phyloP scores from a whole-genome alignment of 805 yeast species.

The Monosporozyma yasuniensis region DNA sequence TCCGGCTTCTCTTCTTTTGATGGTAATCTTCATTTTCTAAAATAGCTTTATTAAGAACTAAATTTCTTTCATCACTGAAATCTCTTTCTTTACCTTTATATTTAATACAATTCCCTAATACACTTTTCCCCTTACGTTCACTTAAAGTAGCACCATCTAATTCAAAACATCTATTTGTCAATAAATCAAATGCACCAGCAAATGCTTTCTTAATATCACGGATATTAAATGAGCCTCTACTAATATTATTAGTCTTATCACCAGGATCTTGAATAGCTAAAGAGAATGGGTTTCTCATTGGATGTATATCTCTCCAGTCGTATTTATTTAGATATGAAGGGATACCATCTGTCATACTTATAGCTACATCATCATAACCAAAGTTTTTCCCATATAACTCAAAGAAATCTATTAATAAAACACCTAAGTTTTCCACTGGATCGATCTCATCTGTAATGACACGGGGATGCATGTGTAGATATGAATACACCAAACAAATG shows the following conservation, averaged over 20 bases:
- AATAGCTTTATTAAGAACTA: slow-evolving; percentile 53
- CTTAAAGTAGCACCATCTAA: slow-evolving; percentile 58
- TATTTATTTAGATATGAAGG: slow-evolving; percentile 53
- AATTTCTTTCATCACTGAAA: slow-evolving; percentile 62
- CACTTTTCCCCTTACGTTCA: slow-evolving; percentile 59
- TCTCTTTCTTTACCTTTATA: slow-evolving; percentile 68
- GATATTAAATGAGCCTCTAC: slow-evolving; percentile 76
- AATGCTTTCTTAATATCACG: slow-evolving; percentile 76
- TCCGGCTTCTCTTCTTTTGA: slow-evolving; percentile 19
- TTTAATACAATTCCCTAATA: slow-evolving; percentile 70
- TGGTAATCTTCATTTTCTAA: slow-evolving; percentile 28
- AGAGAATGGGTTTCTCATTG: slow-evolving; percentile 44
- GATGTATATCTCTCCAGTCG: slow-evolving; percentile 44
- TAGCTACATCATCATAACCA: slow-evolving; percentile 70
- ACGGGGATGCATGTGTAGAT: slow-evolving; percentile 72
- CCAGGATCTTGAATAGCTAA: slow-evolving; percentile 84
- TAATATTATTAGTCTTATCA: slow-evolving; percentile 72
- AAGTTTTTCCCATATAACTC: slow-evolving; percentile 86
- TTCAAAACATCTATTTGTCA: slow-evolving; percentile 67
- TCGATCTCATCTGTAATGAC: slow-evolving; percentile 56
- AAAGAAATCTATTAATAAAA: slow-evolving; percentile 80
- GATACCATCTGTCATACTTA: slow-evolving; percentile 50
- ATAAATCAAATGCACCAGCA: slow-evolving; percentile 75
- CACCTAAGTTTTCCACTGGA: slow-evolving; percentile 72
- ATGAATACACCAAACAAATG: slow-evolving; percentile 77